Percentiles rank a stretch among this genome's conserved stretches.
phyloP scores from a whole-genome alignment of 768 basidiomycete genomes.

The Russula emetica region DNA sequence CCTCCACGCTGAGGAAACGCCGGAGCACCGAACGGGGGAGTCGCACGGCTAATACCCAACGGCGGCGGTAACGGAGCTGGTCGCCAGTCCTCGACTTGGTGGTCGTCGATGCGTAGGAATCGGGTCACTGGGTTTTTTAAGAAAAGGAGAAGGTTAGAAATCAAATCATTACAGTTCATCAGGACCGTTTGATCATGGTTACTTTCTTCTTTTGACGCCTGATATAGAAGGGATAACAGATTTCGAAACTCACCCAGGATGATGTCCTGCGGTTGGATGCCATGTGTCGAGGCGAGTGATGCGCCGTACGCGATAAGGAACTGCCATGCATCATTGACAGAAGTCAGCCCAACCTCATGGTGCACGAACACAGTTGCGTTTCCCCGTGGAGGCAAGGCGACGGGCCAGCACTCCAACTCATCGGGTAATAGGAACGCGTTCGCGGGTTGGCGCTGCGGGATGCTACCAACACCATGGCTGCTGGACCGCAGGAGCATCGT shows the following conservation, averaged over 20 bases:
- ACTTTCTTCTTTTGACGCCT: not conserved
- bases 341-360: slow-evolving; percentile 15
- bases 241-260: slow-evolving; percentile 13
- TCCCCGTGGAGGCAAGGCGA: slow-evolving; percentile 19
- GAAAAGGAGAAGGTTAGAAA: not conserved
- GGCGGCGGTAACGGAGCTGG: not conserved
- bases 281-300: slow-evolving; percentile 19
- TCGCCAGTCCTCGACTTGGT: slow-evolving; percentile 23
- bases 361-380: slow-evolving; percentile 19
- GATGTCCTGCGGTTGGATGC: slow-evolving; percentile 19
- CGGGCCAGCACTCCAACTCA: slow-evolving; percentile 25
- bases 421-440: slow-evolving; percentile 15
- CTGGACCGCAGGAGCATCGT: slow-evolving; percentile 16
- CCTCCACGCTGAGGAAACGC: slow-evolving; percentile 3
- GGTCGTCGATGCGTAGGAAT: slow-evolving; percentile 14
- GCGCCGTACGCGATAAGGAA: slow-evolving; percentile 13
- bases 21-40: not conserved
- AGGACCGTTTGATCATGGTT: not conserved
- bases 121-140: slow-evolving; percentile 19
- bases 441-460: slow-evolving; percentile 18
- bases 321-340: slow-evolving; percentile 24
- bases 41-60: not conserved
- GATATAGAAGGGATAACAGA: not conserved
- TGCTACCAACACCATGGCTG: not conserved
- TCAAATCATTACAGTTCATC: not conserved